Conservation (phyloP, 192 early-diverging fungal genomes). For the Coemansia pectinata region DNA sequence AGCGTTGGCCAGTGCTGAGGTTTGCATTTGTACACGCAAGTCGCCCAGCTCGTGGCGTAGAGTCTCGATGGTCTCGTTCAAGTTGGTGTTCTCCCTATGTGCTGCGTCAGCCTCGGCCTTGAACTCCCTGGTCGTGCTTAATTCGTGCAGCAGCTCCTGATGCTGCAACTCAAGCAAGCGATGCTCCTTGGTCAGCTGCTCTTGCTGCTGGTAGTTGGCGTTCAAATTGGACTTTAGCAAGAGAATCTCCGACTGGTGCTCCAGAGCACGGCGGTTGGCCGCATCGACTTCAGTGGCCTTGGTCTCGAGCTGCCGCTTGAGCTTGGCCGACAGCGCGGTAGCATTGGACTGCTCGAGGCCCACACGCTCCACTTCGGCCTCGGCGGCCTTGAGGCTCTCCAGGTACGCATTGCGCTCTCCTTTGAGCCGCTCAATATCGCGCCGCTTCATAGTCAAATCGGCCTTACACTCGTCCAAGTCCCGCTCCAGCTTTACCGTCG, state of each 20-base stretch:
- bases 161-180: slow-evolving; percentile 28
- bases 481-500: slow-evolving; percentile 20
- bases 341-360: slow-evolving; percentile 37
- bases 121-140: slow-evolving; percentile 26
- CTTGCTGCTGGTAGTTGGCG: slow-evolving; percentile 32
- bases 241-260: slow-evolving; percentile 33
- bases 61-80: slow-evolving; percentile 27
- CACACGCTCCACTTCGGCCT: slow-evolving; percentile 35
- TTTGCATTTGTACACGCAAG: slow-evolving; percentile 24
- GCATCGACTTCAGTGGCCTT: slow-evolving; percentile 20
- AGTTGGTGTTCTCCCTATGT: slow-evolving; percentile 26
- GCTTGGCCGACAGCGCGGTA: slow-evolving; percentile 22
- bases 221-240: slow-evolving; percentile 24
- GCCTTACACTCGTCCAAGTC: slow-evolving; percentile 43
- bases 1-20: neutral
- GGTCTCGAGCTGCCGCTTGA: slow-evolving; percentile 35
- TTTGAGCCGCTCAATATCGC: slow-evolving; percentile 50
- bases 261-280: slow-evolving; percentile 22
- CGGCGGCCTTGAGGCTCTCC: slow-evolving; percentile 30
- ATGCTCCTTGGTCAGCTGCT: slow-evolving; percentile 26
- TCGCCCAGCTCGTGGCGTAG: slow-evolving; percentile 39
- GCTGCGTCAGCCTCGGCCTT: slow-evolving; percentile 19
- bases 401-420: slow-evolving; percentile 13
- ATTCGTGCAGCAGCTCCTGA: slow-evolving; percentile 34
- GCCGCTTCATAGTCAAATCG: slow-evolving; percentile 47